These are phyloP conservation scores for Rutstroemia sydowiana DNA, from an alignment of 2,329 filamentous ascomycete genomes.

Conservation along the genomic window DNA sequence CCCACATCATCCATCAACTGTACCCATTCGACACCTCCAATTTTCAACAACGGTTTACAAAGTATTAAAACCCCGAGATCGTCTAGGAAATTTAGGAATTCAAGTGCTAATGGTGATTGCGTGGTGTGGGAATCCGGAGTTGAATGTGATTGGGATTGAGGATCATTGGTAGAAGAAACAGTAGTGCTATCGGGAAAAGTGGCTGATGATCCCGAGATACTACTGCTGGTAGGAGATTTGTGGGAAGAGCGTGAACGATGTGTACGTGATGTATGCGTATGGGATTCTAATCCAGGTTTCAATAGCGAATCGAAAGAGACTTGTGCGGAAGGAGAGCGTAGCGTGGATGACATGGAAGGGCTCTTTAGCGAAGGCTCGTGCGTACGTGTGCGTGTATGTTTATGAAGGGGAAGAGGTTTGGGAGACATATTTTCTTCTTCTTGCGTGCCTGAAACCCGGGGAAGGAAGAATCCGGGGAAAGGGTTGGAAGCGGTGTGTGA, in stretches of 20 bases:
- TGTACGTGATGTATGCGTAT: neutral
- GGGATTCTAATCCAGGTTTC: neutral
- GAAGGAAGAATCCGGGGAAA: too few species aligned
- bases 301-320: neutral
- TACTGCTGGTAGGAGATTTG: neutral
- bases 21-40: conserved; percentile 13
- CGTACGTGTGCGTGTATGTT: neutral
- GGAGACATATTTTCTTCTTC: neutral
- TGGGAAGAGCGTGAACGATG: neutral
- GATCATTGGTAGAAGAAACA: neutral
- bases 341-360: conserved; percentile 1
- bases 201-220: neutral
- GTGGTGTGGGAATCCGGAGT: neutral
- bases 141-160: neutral
- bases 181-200: neutral
- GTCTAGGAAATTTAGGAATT: conserved; percentile 20
- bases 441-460: neutral
- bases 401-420: neutral
- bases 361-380: neutral
- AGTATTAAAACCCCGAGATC: conserved; percentile 22
- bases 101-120: neutral
- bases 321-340: neutral
- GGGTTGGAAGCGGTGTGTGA: too few species aligned
- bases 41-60: conserved; percentile 13
- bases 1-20: conserved; percentile 23